Evolutionary conservation across 164 flowering plant genomes (phyloP).

Genomic region (Amborella trichopoda): DNA sequence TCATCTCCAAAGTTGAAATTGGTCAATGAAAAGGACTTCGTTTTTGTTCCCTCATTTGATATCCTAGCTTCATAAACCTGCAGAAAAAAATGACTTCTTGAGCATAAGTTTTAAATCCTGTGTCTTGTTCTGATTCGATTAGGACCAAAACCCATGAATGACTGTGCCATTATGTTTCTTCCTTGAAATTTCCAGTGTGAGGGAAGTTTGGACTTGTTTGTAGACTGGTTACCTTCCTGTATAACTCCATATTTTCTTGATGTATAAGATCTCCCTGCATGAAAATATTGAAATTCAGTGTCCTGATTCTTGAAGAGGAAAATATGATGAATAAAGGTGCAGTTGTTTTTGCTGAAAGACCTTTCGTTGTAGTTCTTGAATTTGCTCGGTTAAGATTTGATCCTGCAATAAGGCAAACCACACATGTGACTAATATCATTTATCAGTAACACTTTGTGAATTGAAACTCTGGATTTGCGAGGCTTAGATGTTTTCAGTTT

Average conservation of each 20-base stretch:
- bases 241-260: conserved; percentile 66
- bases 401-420: conserved; percentile 36
- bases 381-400: conserved; percentile 56
- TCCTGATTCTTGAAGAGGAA: not conserved
- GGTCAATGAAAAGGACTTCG: conserved; percentile 14
- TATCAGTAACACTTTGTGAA: not conserved
- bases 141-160: not conserved
- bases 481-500: not conserved
- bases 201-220: conserved; percentile 1
- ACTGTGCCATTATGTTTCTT: not conserved
- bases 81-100: not conserved
- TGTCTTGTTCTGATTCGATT: not conserved
- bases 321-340: not conserved
- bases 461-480: not conserved
- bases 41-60: conserved; percentile 29
- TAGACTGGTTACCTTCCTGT: conserved; percentile 46
- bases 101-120: conserved; percentile 5
- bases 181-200: not conserved
- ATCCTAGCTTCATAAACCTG: conserved; percentile 57
- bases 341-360: conserved; percentile 20
- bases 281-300: conserved; percentile 10
- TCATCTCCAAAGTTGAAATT: conserved; percentile 31
- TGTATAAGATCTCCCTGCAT: conserved; percentile 67
- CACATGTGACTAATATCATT: too few relatives aligned
- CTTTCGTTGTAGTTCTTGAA: conserved; percentile 70